These are phyloP conservation scores for Sungouiozyma intestinalis DNA, from an alignment of 805 yeast genomes.

Conservation along the genomic window DNA sequence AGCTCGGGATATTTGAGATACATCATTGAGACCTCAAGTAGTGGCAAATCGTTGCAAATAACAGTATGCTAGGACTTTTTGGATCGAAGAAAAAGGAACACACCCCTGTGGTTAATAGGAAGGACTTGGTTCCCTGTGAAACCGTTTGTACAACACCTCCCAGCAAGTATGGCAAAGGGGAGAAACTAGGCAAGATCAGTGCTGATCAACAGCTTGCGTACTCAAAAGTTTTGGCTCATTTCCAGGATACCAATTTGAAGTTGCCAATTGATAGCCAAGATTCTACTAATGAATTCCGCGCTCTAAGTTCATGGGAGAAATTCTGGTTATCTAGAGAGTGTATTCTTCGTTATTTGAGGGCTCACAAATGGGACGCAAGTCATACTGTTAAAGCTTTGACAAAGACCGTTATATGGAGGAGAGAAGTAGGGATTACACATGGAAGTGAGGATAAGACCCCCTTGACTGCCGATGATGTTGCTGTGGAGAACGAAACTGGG, in stretches of 20 bases:
- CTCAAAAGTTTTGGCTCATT: slow-evolving; percentile 12
- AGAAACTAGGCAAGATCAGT: slow-evolving; percentile 3
- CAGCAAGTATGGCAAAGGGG: slow-evolving; percentile 10
- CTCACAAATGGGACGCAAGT: slow-evolving; percentile 40
- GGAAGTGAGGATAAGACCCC: slow-evolving; percentile 29
- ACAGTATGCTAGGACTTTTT: not conserved
- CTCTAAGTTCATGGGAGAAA: slow-evolving; percentile 29
- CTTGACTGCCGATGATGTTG: slow-evolving; percentile 34
- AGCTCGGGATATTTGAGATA: no score
- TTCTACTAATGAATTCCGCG: slow-evolving; percentile 7
- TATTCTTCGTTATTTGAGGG: slow-evolving; percentile 40
- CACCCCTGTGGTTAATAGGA: slow-evolving; percentile 7
- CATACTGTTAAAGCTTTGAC: slow-evolving; percentile 36
- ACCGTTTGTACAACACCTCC: slow-evolving; percentile 18
- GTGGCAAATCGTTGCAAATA: no score
- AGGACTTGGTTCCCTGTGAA: slow-evolving; percentile 17
- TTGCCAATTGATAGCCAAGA: slow-evolving; percentile 29
- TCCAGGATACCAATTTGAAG: slow-evolving; percentile 13
- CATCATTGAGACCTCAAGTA: no score
- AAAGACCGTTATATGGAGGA: slow-evolving; percentile 44
- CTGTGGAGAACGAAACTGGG: slow-evolving; percentile 42
- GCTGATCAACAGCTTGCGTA: not conserved
- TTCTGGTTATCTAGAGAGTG: slow-evolving; percentile 41
- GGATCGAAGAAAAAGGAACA: slow-evolving; percentile 8
- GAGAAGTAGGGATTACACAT: slow-evolving; percentile 38